Percentiles rank a stretch among this genome's conserved stretches.
Conservation (phyloP, 208 protist species). For the Trypanosoma melophagium region DNA sequence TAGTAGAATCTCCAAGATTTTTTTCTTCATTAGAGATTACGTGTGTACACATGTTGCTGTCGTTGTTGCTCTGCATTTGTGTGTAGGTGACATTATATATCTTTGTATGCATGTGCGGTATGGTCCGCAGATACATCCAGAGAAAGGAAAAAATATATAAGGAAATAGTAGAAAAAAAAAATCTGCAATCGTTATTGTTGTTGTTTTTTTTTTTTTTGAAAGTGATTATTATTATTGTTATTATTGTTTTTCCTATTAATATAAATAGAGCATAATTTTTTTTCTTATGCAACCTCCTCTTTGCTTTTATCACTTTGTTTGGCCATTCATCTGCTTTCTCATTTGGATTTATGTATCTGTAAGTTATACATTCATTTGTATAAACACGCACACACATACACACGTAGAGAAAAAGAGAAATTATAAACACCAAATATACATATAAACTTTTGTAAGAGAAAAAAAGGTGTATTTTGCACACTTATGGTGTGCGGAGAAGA, state of each 20-base stretch:
- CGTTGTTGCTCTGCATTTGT: background rate
- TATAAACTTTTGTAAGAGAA: background rate
- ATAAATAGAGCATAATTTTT: constrained; percentile 8
- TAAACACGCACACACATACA: background rate
- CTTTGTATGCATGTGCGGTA: no score
- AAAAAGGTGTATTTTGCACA: no score
- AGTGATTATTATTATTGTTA: constrained; percentile 24
- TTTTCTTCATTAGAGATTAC: background rate
- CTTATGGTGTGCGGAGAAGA: no score
- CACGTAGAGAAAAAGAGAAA: background rate
- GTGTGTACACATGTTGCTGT: background rate
- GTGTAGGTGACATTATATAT: no score
- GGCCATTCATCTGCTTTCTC: background rate
- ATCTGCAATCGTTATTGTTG: background rate
- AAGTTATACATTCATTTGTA: background rate
- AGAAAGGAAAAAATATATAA: background rate
- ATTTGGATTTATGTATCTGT: constrained; percentile 5
- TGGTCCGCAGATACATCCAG: background rate
- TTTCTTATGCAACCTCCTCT: constrained; percentile 15
- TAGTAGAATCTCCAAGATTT: background rate
- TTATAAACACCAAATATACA: background rate
- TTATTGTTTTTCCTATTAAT: constrained; percentile 6
- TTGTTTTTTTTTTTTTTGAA: constrained; percentile 12
- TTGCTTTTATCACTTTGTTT: background rate
- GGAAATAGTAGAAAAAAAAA: background rate